Conservation (phyloP, 495 filamentous ascomycete genomes). For the Penicillium longicatenatum region DNA sequence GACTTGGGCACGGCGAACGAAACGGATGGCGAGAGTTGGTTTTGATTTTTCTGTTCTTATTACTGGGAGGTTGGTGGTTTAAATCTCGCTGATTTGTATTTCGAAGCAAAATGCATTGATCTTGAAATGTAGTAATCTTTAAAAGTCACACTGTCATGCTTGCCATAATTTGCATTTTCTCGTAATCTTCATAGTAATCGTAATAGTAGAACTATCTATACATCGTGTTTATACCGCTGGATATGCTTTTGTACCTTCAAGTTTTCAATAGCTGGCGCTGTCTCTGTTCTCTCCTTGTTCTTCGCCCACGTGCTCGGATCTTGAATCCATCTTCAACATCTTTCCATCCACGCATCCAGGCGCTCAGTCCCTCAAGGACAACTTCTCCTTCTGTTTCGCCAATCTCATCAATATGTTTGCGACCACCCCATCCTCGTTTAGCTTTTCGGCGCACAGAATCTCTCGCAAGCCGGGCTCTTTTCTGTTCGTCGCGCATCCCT, state of each 20-base stretch:
- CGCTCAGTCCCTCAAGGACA: conserved; percentile 39
- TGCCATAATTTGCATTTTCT: conserved; percentile 4
- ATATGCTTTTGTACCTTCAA: too few species aligned
- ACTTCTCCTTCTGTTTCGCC: conserved; percentile 26
- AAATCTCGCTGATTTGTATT: conserved; percentile 10
- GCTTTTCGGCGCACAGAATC: conserved; percentile 9
- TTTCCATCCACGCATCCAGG: conserved; percentile 47
- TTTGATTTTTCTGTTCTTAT: conserved; percentile 12
- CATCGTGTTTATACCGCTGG: background rate
- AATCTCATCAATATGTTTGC: conserved; percentile 12
- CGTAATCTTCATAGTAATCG: conserved; percentile 4
- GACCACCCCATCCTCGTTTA: conserved; percentile 22
- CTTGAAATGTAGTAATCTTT: background rate
- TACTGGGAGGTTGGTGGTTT: conserved; percentile 8
- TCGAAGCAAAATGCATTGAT: conserved; percentile 14
- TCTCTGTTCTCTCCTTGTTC: conserved; percentile 25
- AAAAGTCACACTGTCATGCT: background rate
- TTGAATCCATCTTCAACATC: conserved; percentile 42
- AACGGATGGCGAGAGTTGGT: conserved; percentile 33
- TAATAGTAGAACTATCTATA: background rate
- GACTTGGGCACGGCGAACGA: conserved; percentile 32
- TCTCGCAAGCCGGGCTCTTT: conserved; percentile 7
- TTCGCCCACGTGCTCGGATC: conserved; percentile 29
- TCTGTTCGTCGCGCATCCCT: conserved; percentile 28
- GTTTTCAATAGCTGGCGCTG: conserved; percentile 13